Evolutionary conservation across 352 stramenopile species (phyloP), one percentile per base, ranked within the genome.

Genomic region (Phytophthora gonapodyides): DNA sequence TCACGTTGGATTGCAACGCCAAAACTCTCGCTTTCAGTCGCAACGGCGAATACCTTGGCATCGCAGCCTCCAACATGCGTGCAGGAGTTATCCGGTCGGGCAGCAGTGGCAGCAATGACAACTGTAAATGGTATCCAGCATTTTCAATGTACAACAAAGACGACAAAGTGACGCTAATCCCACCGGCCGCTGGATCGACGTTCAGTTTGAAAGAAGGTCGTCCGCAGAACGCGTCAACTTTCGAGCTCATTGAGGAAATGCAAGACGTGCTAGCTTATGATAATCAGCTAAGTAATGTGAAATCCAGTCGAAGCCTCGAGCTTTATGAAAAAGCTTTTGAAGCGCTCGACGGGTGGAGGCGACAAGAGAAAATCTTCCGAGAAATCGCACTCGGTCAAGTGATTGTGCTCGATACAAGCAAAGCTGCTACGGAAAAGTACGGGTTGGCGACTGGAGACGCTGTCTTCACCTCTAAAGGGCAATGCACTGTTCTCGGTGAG

Each of bases 61-160:
- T 96, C 19, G 89, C 87, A 16, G 89, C 93, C 2, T 81, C 87
- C 2, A 81, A 90, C 66, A 49, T 97, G 2, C 68, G 77, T 15
- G 69, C 68, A 5, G 54, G 64, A 10, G 33, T 37, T 6, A 55
- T 48, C 34, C 61, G 55, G 10, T 41, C 57, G 8, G 38, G 37
- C 7, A 9, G 11, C 7, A 31, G 30, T 27, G 19, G n/a, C 27
- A 60, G 24, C 9, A 36, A 54, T 16, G 51, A 56, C 31, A 47
- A 27, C 38, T 84, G 65, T 61, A 91, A 86, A 42, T 91, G 82
- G 82, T 97, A 88, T 50, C 91, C 91, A 9, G 89, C 91, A 7
- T 84, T 98, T 42, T 97, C 89, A 2, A 71, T 98, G 64, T 98
- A 98, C 65, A 97, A 98, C 70, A 97, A 96, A 57, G 88, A 93